Evolutionary conservation across 1,284 basidiomycete species (phyloP), one percentile per base, ranked within the genome.

Genomic region (Cryptococcus sp.): DNA sequence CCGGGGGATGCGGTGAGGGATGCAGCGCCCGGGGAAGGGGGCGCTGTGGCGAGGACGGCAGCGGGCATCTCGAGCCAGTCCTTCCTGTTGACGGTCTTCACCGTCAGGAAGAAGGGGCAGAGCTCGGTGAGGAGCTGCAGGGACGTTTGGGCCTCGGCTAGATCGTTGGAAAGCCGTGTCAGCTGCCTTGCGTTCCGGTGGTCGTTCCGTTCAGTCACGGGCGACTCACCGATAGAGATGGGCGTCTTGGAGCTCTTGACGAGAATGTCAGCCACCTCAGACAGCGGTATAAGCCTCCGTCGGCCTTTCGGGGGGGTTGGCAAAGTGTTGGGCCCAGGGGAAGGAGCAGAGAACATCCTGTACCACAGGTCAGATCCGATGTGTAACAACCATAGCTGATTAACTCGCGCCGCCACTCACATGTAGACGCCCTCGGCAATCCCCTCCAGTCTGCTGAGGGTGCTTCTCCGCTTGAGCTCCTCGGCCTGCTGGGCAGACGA

Each of bases 381-480:
- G 38, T 38, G 11, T 7, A 33, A 18, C 13, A 4, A 23, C 13
- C 18, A 35, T 9, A 28, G 5, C 9, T 18, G 20, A 18, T 24
- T 4, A 20, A 24, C 45, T 28, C 24, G 4, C 13, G n/a, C n/a
- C n/a, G 21, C n/a, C 4, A 68, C 73, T 65, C 49, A 75, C 77
- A 79, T 77, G 73, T 75, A 78, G 4, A 79, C 75, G 20, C 64
- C 71, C 58, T 79, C 77, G 0, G 78, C 78, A 24, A 79, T 67
- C 36, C 68, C 59, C 50, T 75, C 73, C 20, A 79, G 66, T 8
- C 78, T 66, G 58, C 72, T 74, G 4, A 79, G 65, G 3, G 75
- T 75, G 28, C 67, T 69, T 36, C 78, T 61, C 33, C 76, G 63
- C 52, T 76, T 74, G 16, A 79, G 63, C 61, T 72, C 77, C 42